These are phyloP conservation scores for Tephrocybe rancida DNA, from an alignment of 768 basidiomycete genomes.

Conservation along the genomic window DNA sequence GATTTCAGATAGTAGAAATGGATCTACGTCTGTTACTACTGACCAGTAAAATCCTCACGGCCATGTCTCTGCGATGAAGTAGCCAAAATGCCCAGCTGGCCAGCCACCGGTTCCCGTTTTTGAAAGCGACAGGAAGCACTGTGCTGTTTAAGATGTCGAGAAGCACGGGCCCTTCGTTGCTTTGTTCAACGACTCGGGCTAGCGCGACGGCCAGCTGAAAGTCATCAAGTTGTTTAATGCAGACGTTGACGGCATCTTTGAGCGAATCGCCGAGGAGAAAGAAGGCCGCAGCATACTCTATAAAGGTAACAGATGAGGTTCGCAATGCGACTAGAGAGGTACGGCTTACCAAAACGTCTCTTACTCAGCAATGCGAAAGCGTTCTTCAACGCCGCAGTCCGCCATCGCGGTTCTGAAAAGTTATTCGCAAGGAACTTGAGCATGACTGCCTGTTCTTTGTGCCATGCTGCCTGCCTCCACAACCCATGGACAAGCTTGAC, in stretches of 20 bases:
- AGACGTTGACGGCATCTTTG: conserved; percentile 91
- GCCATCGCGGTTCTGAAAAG: conserved; percentile 83
- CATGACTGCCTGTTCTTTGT: conserved; percentile 87
- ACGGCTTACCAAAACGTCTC: conserved; percentile 80
- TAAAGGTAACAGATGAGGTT: not conserved
- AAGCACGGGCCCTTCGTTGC: conserved; percentile 80
- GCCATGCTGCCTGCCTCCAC: conserved; percentile 95
- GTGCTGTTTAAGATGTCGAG: conserved; percentile 68
- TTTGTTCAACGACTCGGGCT: conserved; percentile 82
- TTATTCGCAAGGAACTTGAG: conserved; percentile 92
- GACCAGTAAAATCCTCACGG: conserved; percentile 89
- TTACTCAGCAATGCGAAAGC: conserved; percentile 92
- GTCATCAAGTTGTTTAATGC: conserved; percentile 84
- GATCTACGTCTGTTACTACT: conserved; percentile 25
- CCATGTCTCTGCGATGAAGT: conserved; percentile 82
- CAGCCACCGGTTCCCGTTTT: conserved; percentile 88
- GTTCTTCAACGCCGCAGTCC: conserved; percentile 93
- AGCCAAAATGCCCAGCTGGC: conserved; percentile 98
- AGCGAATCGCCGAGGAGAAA: conserved; percentile 89
- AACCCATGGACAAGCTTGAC: conserved; percentile 90
- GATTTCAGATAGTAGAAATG: not conserved
- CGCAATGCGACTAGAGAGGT: not conserved
- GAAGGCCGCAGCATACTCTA: conserved; percentile 98
- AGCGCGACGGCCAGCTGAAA: conserved; percentile 90
- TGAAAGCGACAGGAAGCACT: conserved; percentile 84